Conservation (phyloP, 2,329 filamentous ascomycete genomes). For the Trichoderma gracile region DNA sequence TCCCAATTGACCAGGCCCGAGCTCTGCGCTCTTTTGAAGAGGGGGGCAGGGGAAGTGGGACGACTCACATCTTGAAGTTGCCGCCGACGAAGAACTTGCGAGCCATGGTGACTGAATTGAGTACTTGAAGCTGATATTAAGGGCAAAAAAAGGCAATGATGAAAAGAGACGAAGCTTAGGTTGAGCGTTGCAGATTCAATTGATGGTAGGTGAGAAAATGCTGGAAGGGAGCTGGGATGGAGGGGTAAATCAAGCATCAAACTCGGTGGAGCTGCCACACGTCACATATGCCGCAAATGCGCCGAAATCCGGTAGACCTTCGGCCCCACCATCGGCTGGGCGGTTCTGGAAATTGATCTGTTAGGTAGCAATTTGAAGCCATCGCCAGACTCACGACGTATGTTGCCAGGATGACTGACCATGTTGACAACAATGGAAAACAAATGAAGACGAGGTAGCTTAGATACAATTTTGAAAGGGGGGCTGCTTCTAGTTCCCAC, state of each 20-base stretch:
- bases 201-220: background rate
- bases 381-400: background rate
- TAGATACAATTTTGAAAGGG: no score
- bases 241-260: constrained; percentile 13
- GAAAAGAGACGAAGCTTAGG: background rate
- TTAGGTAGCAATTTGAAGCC: background rate
- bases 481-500: no score
- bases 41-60: constrained; percentile 34
- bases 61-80: constrained; percentile 96
- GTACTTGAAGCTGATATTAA: background rate
- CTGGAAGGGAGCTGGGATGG: constrained; percentile 4
- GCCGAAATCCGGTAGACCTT: constrained; percentile 15
- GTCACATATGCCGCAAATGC: constrained; percentile 16
- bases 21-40: constrained; percentile 36
- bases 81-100: constrained; percentile 97
- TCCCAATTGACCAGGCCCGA: background rate
- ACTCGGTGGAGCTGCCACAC: background rate
- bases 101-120: constrained; percentile 68
- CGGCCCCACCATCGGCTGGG: constrained; percentile 12
- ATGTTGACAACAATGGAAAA: no score
- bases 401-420: background rate
- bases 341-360: background rate
- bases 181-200: background rate
- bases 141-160: background rate
- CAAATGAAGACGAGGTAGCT: no score